phyloP scores from a whole-genome alignment of 2,329 filamentous ascomycete genomes.

The Ilyonectria mors-panacis region DNA sequence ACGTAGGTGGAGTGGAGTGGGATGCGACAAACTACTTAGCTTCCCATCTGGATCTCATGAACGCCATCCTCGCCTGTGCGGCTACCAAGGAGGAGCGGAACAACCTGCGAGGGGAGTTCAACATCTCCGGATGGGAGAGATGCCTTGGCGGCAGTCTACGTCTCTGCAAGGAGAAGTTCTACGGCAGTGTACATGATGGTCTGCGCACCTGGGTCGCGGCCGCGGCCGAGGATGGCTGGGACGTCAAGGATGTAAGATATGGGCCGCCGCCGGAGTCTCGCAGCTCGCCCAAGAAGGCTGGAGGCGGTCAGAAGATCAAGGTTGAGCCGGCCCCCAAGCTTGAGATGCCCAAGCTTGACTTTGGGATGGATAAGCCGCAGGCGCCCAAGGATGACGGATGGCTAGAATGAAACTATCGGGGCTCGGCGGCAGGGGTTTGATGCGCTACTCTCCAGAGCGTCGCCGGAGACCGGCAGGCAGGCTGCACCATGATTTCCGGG shows the following conservation, averaged over 20 bases:
- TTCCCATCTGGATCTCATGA: constrained; percentile 92
- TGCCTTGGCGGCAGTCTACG: constrained; percentile 87
- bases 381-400: constrained; percentile 51
- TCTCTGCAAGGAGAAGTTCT: constrained; percentile 98
- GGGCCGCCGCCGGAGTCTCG: constrained; percentile 65
- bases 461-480: constrained; percentile 21
- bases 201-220: constrained; percentile 92
- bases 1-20: constrained; percentile 98
- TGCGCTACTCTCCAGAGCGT: constrained; percentile 12
- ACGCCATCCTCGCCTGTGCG: constrained; percentile 88
- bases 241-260: constrained; percentile 83
- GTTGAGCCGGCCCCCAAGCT: constrained; percentile 72
- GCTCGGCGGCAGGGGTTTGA: constrained; percentile 9
- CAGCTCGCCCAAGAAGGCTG: constrained; percentile 51
- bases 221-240: constrained; percentile 89
- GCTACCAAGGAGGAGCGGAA: constrained; percentile 81
- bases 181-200: constrained; percentile 90
- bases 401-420: constrained; percentile 42
- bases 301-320: constrained; percentile 62
- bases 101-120: constrained; percentile 80
- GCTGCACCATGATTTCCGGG: constrained; percentile 29
- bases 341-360: constrained; percentile 71
- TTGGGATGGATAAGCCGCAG: constrained; percentile 57
- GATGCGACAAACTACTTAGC: constrained; percentile 97
- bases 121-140: constrained; percentile 91